A percentile compares a stretch with the other conserved stretches of the same genome.
Conservation (phyloP, 192 early-diverging fungal species). For the Podila epicladia region DNA sequence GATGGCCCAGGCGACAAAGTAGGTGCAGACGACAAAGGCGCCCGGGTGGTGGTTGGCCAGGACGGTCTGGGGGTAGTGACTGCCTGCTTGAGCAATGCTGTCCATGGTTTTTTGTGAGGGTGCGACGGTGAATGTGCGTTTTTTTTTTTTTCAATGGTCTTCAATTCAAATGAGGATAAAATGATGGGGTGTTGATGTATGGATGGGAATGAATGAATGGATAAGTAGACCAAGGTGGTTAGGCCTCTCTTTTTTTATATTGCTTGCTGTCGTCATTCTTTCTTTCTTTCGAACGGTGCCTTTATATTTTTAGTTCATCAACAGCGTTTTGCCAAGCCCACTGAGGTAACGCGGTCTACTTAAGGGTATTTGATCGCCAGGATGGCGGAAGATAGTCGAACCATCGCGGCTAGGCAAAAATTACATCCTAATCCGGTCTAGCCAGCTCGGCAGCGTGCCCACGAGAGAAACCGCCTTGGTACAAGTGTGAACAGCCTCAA, state of each 20-base stretch:
- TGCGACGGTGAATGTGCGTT: background rate
- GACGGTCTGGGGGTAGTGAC: conserved; percentile 20
- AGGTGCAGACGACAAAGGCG: conserved; percentile 42
- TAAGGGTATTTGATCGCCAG: too few relatives aligned
- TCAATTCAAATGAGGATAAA: background rate
- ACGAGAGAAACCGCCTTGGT: too few relatives aligned
- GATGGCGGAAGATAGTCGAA: too few relatives aligned
- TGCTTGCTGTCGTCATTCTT: background rate
- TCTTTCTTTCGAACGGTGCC: too few relatives aligned
- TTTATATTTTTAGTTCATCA: too few relatives aligned
- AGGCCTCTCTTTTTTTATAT: too few relatives aligned
- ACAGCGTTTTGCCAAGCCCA: too few relatives aligned
- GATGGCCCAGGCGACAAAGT: conserved; percentile 69
- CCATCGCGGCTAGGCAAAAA: too few relatives aligned
- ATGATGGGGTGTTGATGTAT: background rate
- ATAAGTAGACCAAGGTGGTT: background rate
- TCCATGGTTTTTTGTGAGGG: conserved; percentile 17
- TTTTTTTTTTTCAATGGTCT: background rate
- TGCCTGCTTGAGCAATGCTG: conserved; percentile 7
- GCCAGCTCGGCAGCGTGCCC: too few relatives aligned
- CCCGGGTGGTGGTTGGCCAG: conserved; percentile 29
- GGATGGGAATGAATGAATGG: background rate
- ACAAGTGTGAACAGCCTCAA: too few relatives aligned
- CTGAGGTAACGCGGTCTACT: too few relatives aligned
- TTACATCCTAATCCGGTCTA: too few relatives aligned